These are phyloP conservation scores for Beauveria sp. DNA, from an alignment of 2,329 filamentous ascomycete genomes.

Conservation along the genomic window DNA sequence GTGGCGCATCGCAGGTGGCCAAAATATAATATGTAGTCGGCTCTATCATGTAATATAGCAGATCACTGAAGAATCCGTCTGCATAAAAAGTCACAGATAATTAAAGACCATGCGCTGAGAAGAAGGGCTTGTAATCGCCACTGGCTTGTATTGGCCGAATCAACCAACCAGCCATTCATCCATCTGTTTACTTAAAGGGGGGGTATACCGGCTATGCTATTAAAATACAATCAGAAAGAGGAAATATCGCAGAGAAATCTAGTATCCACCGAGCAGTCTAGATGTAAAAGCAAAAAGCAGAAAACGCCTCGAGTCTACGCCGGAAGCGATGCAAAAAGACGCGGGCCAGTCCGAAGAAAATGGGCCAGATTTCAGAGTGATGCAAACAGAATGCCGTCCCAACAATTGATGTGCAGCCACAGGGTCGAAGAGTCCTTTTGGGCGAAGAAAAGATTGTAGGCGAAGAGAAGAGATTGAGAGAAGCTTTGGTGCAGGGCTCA, in stretches of 20 bases:
- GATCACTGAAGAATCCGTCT: neutral
- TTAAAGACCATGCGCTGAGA: neutral
- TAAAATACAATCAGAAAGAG: constrained; percentile 3
- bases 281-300: neutral
- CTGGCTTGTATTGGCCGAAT: neutral
- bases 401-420: neutral
- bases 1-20: constrained; percentile 39
- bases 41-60: neutral
- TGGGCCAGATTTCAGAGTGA: neutral
- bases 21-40: constrained; percentile 31
- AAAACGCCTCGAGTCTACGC: constrained; percentile 3
- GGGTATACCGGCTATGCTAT: constrained; percentile 8
- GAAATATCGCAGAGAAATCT: neutral
- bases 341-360: neutral
- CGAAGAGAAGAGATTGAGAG: neutral
- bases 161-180: neutral
- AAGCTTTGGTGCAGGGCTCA: neutral
- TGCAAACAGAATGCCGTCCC: neutral
- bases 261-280: neutral
- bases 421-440: neutral
- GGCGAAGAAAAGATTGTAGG: too few species aligned
- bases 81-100: neutral
- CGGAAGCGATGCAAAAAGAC: neutral
- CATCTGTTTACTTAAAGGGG: neutral
- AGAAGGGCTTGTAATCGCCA: neutral